Evolutionary conservation across 257 asterid species (phyloP), one percentile per base, ranked within the genome.

Genomic region (Dorcoceras hygrometricum): DNA sequence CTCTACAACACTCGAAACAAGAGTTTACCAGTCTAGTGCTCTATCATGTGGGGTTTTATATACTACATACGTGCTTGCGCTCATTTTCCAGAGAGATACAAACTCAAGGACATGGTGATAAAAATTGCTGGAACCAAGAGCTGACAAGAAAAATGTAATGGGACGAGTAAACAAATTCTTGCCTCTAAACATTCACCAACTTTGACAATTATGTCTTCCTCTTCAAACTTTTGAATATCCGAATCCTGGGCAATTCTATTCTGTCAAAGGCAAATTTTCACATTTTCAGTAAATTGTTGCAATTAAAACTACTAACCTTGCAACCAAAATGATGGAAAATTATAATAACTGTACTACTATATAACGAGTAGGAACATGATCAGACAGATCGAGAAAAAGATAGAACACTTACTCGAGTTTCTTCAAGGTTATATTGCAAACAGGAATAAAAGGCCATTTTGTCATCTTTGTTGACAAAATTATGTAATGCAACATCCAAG

Each of bases 111-210:
- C 57, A 23, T n/a, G 11, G 60, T 63, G 66, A 63, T 62, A 69
- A 59, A 6, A 48, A 61, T 54, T 54, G 46, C 62, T 65, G 36
- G 36, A 75, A 29, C 39, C 55, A 31, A 64, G 50, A 24, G 61
- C 27, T 22, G 67, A 68, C 56, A 70, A 36, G 66, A 58, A 27
- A 68, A 76, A 53, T 50, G 39, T 73, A 69, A 39, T 48, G 63
- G 70, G 39, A 70, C 62, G 50, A 63, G 61, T 78, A 72, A 58
- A 72, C 26, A 76, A 56, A 62, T 67, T 62, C 74, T 80, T 88
- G 79, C 99, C 99, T 93, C 90, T 67, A 93, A 88, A 87, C 87
- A 85, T 78, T 86, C 97, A 73, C 95, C 99, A 78, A 86, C 99
- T 90, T 83, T 93, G 76, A 90, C 84, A 65, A 90, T 80, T 74